These are phyloP conservation scores for Yarrowia sp. DNA, from an alignment of 805 yeast species.

Conservation along the genomic window DNA sequence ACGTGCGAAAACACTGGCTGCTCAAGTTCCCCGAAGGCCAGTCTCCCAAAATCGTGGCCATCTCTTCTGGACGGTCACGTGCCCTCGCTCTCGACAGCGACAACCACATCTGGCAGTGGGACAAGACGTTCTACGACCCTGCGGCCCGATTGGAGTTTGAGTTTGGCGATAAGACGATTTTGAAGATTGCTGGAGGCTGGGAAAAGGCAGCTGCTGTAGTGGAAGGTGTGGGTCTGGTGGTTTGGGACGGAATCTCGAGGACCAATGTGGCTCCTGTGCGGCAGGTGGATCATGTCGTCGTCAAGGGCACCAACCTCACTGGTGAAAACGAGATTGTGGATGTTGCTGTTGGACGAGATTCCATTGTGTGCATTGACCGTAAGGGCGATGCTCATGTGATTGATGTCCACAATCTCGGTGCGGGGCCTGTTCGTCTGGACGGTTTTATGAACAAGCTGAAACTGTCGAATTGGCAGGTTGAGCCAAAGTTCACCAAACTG, in stretches of 20 bases:
- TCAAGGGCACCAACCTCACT: constrained; percentile 29
- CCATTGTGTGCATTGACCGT: constrained; percentile 49
- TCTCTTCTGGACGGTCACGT: constrained; percentile 65
- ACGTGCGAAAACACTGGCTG: constrained; percentile 9
- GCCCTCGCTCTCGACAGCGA: constrained; percentile 56
- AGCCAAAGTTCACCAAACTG: constrained; percentile 48
- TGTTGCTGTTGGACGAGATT: constrained; percentile 54
- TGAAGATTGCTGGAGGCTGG: constrained; percentile 65
- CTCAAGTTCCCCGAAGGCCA: constrained; percentile 13
- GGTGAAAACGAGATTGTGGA: constrained; percentile 44
- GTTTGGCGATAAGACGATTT: constrained; percentile 27
- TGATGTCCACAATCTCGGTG: constrained; percentile 36
- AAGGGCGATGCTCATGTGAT: constrained; percentile 46
- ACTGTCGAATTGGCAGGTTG: constrained; percentile 39
- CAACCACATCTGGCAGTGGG: constrained; percentile 62
- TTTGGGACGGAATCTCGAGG: constrained; percentile 47
- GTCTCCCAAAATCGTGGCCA: constrained; percentile 43
- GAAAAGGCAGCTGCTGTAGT: constrained; percentile 52
- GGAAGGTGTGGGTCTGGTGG: constrained; percentile 52
- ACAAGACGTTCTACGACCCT: constrained; percentile 36
- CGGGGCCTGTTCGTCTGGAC: constrained; percentile 29
- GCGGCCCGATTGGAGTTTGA: constrained; percentile 29
- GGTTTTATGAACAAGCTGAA: constrained; percentile 33
- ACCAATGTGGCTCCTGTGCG: constrained; percentile 8
- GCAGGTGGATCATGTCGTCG: constrained; percentile 17